These are phyloP conservation scores for Phytophthora meadii DNA, from an alignment of 352 stramenopile species.

Conservation along the genomic window DNA sequence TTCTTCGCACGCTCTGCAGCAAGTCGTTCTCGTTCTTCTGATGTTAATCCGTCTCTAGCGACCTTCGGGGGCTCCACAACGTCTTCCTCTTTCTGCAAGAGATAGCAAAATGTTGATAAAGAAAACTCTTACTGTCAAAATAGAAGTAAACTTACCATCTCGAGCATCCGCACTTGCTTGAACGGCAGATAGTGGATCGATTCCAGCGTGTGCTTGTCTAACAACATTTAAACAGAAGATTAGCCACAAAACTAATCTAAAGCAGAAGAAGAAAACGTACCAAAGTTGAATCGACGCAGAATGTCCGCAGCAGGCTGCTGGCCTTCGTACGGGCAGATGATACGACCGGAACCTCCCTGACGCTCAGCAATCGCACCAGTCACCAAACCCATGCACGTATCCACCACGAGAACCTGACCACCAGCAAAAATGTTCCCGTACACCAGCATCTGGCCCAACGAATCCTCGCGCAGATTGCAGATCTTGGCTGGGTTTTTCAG, in stretches of 20 bases:
- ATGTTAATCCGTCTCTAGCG: conserved; percentile 60
- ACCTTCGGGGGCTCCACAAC: conserved; percentile 51
- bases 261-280: conserved; percentile 31
- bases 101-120: not conserved
- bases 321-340: conserved; percentile 78
- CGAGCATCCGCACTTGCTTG: conserved; percentile 60
- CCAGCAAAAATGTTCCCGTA: conserved; percentile 94
- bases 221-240: no score
- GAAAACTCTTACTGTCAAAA: not conserved
- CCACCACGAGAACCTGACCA: conserved; percentile 91
- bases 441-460: conserved; percentile 92
- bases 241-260: no score
- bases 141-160: conserved; percentile 33
- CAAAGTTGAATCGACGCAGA: conserved; percentile 87
- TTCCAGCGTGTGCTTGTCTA: conserved; percentile 75
- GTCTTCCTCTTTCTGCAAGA: conserved; percentile 54
- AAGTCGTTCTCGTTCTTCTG: conserved; percentile 65
- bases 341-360: conserved; percentile 67
- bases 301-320: conserved; percentile 82
- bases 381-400: conserved; percentile 94
- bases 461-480: conserved; percentile 93
- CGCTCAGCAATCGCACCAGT: conserved; percentile 90
- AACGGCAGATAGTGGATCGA: conserved; percentile 83
- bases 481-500: conserved; percentile 92
- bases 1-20: conserved; percentile 83